These are phyloP conservation scores for Marsdenia floribunda DNA, from an alignment of 257 asterid genomes.

Conservation along the genomic window DNA sequence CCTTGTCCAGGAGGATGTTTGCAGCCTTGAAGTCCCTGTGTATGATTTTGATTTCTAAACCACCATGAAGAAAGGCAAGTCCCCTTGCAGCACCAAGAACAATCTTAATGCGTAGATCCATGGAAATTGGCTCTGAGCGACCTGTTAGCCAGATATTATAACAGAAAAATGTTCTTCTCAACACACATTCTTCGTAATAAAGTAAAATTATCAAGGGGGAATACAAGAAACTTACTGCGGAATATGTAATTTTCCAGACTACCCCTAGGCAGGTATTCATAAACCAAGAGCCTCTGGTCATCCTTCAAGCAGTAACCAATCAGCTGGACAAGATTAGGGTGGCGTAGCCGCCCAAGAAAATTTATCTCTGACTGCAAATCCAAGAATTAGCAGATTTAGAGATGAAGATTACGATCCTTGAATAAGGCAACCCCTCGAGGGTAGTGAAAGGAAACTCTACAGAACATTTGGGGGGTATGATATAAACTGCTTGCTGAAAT, in stretches of 20 bases:
- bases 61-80: conserved; percentile 82
- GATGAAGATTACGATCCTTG: background rate
- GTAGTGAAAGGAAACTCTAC: background rate
- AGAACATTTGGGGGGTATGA: background rate
- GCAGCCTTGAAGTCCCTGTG: conserved; percentile 88
- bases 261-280: conserved; percentile 86
- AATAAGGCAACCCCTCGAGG: background rate
- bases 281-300: conserved; percentile 75
- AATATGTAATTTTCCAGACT: conserved; percentile 90
- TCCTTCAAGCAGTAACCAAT: conserved; percentile 90
- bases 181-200: background rate
- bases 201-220: background rate
- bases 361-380: conserved; percentile 70
- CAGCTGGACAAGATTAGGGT: conserved; percentile 73
- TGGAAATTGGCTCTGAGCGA: conserved; percentile 59
- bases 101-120: conserved; percentile 69
- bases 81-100: conserved; percentile 88
- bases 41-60: conserved; percentile 58
- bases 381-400: conserved; percentile 8
- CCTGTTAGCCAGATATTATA: background rate
- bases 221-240: conserved; percentile 52
- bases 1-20: conserved; percentile 75
- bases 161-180: background rate
- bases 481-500: background rate
- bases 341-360: conserved; percentile 73